Evolutionary conservation across 306 rosid species (phyloP).

Genomic region (Sophora flavescens): DNA sequence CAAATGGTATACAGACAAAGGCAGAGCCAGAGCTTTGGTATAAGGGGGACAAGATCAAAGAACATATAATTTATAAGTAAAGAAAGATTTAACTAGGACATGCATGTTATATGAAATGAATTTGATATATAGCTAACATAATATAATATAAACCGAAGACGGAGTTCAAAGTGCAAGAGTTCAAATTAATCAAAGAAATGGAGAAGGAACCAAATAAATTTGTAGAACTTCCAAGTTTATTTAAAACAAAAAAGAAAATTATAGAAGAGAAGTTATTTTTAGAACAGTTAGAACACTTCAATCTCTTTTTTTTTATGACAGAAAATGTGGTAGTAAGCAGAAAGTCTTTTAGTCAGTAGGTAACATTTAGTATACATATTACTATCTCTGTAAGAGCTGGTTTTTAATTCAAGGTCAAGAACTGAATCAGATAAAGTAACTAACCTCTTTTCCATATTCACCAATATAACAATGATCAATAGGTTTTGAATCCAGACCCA

Average conservation of each 20-base stretch:
- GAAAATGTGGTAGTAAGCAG: slow-evolving; percentile 3
- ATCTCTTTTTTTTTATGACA: slow-evolving; percentile 7
- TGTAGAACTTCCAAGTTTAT: no score
- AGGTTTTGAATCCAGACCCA: slow-evolving; percentile 70
- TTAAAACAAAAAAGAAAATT: not conserved
- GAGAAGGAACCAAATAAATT: no score
- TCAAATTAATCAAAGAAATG: no score
- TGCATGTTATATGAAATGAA: no score
- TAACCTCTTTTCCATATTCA: slow-evolving; percentile 78
- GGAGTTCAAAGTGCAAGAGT: no score
- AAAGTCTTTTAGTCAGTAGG: not conserved
- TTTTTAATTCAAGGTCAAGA: not conserved
- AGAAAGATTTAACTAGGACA: no score
- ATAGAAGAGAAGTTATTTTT: slow-evolving; percentile 18
- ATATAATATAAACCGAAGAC: no score
- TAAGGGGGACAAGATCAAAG: no score
- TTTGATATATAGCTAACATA: no score
- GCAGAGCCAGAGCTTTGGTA: no score
- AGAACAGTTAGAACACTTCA: not conserved
- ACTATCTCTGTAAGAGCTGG: not conserved
- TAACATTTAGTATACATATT: not conserved
- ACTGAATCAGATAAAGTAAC: slow-evolving; percentile 36
- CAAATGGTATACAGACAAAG: not conserved
- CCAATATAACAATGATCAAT: slow-evolving; percentile 66
- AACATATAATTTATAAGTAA: no score